Evolutionary conservation across 1,284 basidiomycete genomes (phyloP).

Genomic region (Flammula alnicola): DNA sequence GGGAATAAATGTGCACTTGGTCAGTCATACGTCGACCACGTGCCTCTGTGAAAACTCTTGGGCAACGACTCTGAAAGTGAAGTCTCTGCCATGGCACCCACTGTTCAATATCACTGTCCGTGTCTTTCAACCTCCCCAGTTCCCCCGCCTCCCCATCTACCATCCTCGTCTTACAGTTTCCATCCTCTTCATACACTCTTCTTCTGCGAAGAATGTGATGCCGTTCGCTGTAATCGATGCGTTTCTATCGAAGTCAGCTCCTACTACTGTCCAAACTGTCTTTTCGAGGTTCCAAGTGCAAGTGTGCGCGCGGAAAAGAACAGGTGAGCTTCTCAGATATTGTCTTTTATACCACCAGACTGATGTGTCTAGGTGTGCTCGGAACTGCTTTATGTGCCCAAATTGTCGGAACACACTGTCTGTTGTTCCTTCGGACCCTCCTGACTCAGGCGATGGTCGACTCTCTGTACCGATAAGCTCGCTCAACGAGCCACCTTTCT

Average conservation of each 20-base stretch:
- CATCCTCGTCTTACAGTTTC: conserved; percentile 77
- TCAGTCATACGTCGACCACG: too few species aligned
- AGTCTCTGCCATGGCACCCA: conserved; percentile 47
- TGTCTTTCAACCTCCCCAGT: conserved; percentile 63
- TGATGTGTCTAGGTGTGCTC: conserved; percentile 77
- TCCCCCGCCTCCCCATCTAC: conserved; percentile 76
- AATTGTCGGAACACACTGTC: conserved; percentile 88
- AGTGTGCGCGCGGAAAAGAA: conserved; percentile 97
- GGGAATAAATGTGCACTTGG: too few species aligned
- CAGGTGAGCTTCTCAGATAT: conserved; percentile 51
- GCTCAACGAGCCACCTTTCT: conserved; percentile 85
- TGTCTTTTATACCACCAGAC: conserved; percentile 6
- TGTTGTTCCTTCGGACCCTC: conserved; percentile 86
- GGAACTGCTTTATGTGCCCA: conserved; percentile 97
- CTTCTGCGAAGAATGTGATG: conserved; percentile 99
- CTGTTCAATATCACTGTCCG: conserved; percentile 72
- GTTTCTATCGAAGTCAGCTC: conserved; percentile 92
- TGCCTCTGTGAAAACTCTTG: too few species aligned
- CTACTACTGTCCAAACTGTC: conserved; percentile 97
- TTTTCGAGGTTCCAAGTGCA: conserved; percentile 98
- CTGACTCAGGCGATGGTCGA: conserved; percentile 61
- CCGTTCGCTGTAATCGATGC: conserved; percentile 91
- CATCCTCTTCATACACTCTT: conserved; percentile 87
- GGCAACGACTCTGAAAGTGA: too few species aligned
- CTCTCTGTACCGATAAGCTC: conserved; percentile 54